Conservation (phyloP, 78 protist genomes). For the Dictyostelium purpureum region DNA sequence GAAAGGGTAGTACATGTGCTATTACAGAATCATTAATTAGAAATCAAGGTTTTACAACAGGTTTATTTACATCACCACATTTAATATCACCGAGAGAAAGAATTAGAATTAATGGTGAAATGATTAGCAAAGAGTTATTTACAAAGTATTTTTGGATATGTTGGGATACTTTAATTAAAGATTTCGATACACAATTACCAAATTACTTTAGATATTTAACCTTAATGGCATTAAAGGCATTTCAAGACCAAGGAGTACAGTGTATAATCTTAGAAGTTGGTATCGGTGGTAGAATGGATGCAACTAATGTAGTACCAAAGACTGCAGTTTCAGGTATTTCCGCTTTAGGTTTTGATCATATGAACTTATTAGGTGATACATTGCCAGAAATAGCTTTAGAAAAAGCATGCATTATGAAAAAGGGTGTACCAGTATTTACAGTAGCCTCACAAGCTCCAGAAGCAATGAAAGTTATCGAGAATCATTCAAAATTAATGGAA, state of each 20-base stretch:
- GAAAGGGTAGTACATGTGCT: constrained; percentile 92
- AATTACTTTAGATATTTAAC: constrained; percentile 86
- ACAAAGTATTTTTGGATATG: constrained; percentile 67
- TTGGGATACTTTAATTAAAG: constrained; percentile 47
- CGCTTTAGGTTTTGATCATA: constrained; percentile 87
- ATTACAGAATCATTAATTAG: constrained; percentile 83
- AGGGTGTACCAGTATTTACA: constrained; percentile 56
- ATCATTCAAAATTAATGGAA: neutral
- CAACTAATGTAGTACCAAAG: constrained; percentile 82
- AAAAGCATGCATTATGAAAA: constrained; percentile 91
- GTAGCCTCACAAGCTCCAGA: constrained; percentile 61
- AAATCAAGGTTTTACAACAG: constrained; percentile 85
- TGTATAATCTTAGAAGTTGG: constrained; percentile 91
- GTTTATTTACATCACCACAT: constrained; percentile 93
- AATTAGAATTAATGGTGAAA: constrained; percentile 85
- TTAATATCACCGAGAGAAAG: constrained; percentile 88
- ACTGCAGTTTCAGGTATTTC: constrained; percentile 86
- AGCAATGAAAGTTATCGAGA: constrained; percentile 57
- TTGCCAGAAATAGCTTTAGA: constrained; percentile 84
- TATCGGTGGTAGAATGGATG: constrained; percentile 88
- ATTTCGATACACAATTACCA: neutral
- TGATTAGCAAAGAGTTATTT: constrained; percentile 79
- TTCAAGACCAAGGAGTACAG: constrained; percentile 76
- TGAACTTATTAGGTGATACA: constrained; percentile 88
- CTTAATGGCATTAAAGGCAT: constrained; percentile 74